Conservation (phyloP, 2,329 filamentous ascomycete genomes). For the Arthrobotrys conoides region DNA sequence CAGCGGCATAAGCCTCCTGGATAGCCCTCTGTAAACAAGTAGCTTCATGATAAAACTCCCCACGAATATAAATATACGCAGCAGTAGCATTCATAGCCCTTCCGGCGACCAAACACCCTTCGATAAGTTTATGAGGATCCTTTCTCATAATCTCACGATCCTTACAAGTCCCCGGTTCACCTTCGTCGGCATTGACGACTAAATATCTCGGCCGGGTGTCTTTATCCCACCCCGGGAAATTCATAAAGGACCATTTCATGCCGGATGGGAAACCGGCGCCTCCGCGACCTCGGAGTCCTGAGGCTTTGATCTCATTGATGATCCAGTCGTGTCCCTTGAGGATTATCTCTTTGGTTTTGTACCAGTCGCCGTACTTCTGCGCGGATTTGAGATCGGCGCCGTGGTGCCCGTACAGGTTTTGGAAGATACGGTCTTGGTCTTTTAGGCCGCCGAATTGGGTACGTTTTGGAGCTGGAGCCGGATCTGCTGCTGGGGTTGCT, state of each 20-base stretch:
- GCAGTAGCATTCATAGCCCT: constrained; percentile 99
- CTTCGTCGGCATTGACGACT: constrained; percentile 98
- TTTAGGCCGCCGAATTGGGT: constrained; percentile 86
- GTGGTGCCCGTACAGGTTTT: constrained; percentile 96
- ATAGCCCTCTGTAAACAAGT: constrained; percentile 94
- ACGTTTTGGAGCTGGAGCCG: constrained; percentile 71
- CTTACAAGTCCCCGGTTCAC: constrained; percentile 98
- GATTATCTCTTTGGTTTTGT: constrained; percentile 99
- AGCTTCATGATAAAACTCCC: constrained; percentile 97
- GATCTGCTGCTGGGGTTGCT: constrained; percentile 81
- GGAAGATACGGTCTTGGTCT: constrained; percentile 99
- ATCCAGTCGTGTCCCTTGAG: constrained; percentile 99
- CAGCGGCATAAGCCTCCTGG: constrained; percentile 95
- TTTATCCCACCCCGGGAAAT: constrained; percentile 99
- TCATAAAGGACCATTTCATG: constrained; percentile 99
- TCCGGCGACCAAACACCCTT: constrained; percentile 95
- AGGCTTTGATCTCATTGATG: constrained; percentile 96
- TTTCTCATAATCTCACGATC: constrained; percentile 99
- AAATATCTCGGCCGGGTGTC: constrained; percentile 95
- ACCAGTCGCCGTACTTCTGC: constrained; percentile 98
- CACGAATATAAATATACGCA: constrained; percentile 99
- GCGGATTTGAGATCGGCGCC: constrained; percentile 92
- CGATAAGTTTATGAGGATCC: constrained; percentile 98
- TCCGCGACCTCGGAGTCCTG: constrained; percentile 92
- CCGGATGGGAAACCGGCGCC: constrained; percentile 98